A percentile compares a stretch with the other conserved stretches of the same genome.
Conservation (phyloP, 148 eudicot species). For the Nyssa sinensis region DNA sequence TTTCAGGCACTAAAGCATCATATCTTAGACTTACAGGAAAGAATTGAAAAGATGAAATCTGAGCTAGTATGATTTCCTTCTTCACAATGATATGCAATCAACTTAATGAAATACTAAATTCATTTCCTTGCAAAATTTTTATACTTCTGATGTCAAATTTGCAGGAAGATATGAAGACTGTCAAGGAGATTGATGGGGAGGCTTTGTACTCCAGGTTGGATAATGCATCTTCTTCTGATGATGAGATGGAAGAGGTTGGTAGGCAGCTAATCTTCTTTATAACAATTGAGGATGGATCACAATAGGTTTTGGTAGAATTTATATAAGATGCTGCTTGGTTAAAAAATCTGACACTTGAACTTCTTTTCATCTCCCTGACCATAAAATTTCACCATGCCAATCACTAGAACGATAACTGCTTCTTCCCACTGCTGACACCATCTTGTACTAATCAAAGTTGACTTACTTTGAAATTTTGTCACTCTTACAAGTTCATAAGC, state of each 20-base stretch:
- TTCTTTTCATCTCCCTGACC: background rate
- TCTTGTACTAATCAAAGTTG: background rate
- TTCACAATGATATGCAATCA: background rate
- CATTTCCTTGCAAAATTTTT: background rate
- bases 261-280: slow-evolving; percentile 11
- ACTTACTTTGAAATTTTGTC: background rate
- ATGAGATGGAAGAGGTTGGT: slow-evolving; percentile 45
- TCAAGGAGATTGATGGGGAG: slow-evolving; percentile 48
- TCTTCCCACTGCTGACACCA: background rate
- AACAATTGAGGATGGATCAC: background rate
- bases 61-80: slow-evolving; percentile 53
- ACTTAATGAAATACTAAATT: background rate
- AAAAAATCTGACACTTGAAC: background rate
- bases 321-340: background rate
- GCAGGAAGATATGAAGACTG: slow-evolving; percentile 50
- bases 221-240: slow-evolving; percentile 40
- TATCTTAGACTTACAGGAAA: slow-evolving; percentile 50
- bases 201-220: slow-evolving; percentile 47
- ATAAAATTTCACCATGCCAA: no score
- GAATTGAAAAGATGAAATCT: slow-evolving; percentile 56
- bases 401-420: background rate
- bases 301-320: background rate
- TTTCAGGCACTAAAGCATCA: slow-evolving; percentile 85
- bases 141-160: slow-evolving; percentile 9
- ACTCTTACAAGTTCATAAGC: background rate